Evolutionary conservation across 306 rosid species (phyloP), one percentile per base, ranked within the genome.

Genomic region (Glycine latifolia): DNA sequence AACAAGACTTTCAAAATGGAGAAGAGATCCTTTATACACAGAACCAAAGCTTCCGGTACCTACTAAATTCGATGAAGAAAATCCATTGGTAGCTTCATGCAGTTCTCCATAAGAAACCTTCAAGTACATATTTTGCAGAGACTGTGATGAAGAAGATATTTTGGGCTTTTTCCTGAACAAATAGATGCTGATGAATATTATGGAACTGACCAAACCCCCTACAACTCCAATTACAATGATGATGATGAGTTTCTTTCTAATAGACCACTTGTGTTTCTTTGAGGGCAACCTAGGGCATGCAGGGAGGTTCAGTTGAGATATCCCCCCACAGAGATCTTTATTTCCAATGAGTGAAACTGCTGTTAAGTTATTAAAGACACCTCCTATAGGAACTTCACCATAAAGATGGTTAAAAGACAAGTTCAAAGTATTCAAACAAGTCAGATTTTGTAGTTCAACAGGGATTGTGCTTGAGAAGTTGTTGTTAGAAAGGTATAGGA

Each of bases 51-150:
- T 53, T 67, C 86, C 88, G 0, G 53, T 3, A 4, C 87, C 91
- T 31, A 88, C 16, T 58, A 88, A 44, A 62, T 83, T 88, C 47
- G 81, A 43, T 2, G 59, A 14, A 54, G 84, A 72, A 71, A 88
- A 88, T 12, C 87, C 91, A 48, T 73, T n/a, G 37, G 89, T 88
- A 52, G 87, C 91, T 20, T 82, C 76, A 17, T 82, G 74, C 12
- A 85, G 76, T 58, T 76, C 79, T 48, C 68, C 79, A 67, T 88
- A 81, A n/a, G 89, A 86, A 35, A 88, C 80, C 52, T 3, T 67
- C 43, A 71, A 7, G 54, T 53, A 20, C 62, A 48, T 11, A 50
- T 78, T 47, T 9, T 33, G 15, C 0, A 33, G 3, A 65, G 50
- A 43, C 16, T 48, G 3, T 7, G 7, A 58, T 15, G 72, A 15